A percentile compares a stretch with the other conserved stretches of the same genome.
Evolutionary conservation across 495 filamentous ascomycete genomes (phyloP).

Genomic region (Staphylotrichum tortipilum): DNA sequence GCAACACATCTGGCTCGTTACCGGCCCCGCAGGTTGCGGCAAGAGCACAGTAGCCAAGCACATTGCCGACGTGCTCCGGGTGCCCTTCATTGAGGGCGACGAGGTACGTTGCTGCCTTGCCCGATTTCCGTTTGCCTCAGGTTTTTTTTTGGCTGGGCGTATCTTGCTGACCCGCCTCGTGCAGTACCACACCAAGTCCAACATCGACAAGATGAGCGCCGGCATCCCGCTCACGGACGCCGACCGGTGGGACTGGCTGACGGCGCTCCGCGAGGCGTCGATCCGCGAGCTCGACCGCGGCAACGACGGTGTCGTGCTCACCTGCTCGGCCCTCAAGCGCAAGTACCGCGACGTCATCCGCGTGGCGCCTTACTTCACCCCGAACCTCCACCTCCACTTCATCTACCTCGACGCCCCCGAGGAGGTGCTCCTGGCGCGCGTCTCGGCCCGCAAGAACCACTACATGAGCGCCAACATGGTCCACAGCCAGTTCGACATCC

Average conservation of each 20-base stretch:
- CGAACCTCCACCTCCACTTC: slow-evolving; percentile 78
- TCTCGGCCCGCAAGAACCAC: slow-evolving; percentile 65
- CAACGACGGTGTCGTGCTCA: slow-evolving; percentile 75
- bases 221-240: slow-evolving; percentile 85
- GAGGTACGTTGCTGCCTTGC: slow-evolving; percentile 83
- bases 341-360: slow-evolving; percentile 98
- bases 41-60: slow-evolving; percentile 87
- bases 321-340: slow-evolving; percentile 91
- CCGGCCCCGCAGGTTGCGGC: slow-evolving; percentile 90
- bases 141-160: too few relatives aligned
- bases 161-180: background rate
- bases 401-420: slow-evolving; percentile 79
- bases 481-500: slow-evolving; percentile 74
- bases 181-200: slow-evolving; percentile 76
- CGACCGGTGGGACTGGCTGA: slow-evolving; percentile 99
- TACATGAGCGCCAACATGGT: slow-evolving; percentile 99
- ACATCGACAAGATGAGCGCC: slow-evolving; percentile 88
- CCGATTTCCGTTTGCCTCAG: too few relatives aligned
- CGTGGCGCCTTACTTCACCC: slow-evolving; percentile 69
- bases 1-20: slow-evolving; percentile 96
- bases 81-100: slow-evolving; percentile 92
- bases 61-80: slow-evolving; percentile 57
- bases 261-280: slow-evolving; percentile 73
- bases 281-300: slow-evolving; percentile 51
- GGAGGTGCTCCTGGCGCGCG: slow-evolving; percentile 63